Base-by-base conservation (phyloP, 257 asterid genomes). In the Solanum phureja region DNA sequence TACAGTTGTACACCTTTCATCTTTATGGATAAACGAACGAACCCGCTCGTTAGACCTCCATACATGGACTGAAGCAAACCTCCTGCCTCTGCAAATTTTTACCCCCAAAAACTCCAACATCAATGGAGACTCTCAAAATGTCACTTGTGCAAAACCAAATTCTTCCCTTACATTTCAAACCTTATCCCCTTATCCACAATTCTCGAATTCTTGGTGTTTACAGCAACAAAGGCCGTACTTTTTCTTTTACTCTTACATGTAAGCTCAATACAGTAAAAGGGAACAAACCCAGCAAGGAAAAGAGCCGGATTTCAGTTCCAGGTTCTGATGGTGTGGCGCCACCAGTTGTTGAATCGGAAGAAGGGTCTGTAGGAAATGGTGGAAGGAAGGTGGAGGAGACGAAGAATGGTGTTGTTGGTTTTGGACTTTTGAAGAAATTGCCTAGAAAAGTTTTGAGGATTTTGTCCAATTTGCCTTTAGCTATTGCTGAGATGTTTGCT, bases 401-500 rank as follows among this genome's bases (percentile, higher is more conserved):
- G 85, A 93, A 91, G 82, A 87, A 29, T 38, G 85, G 37, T 10
- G 85, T 52, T 79, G 90, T 9, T 68, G 92, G 88, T 42, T 90
- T 87, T 5, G 89, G 86, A 87, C 9, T 85, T 77, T 74, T 92
- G 84, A 94, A 91, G 89, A 88, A 89, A 24, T 91, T 94, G 44
- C 91, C 94, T 24, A 96, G 90, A 75, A 96, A 88, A 88, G 90
- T 92, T 5, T 83, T 96, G 91, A 83, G 97, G 3, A 74, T 89
- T 83, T 95, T 96, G 87, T 93, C 99, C 6, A 95, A 95, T 93
- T 91, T 96, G 93, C 98, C 96, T 62, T 90, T 96, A 92, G 98
- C 99, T 89, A 90, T 96, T 85, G 89, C 92, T 14, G 98, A 96
- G 90, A 96, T 96, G 98, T 90, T 92, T 77, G 90, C 94, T 23